phyloP scores from a whole-genome alignment of 306 rosid genomes.

The Leucaena leucocephala region DNA sequence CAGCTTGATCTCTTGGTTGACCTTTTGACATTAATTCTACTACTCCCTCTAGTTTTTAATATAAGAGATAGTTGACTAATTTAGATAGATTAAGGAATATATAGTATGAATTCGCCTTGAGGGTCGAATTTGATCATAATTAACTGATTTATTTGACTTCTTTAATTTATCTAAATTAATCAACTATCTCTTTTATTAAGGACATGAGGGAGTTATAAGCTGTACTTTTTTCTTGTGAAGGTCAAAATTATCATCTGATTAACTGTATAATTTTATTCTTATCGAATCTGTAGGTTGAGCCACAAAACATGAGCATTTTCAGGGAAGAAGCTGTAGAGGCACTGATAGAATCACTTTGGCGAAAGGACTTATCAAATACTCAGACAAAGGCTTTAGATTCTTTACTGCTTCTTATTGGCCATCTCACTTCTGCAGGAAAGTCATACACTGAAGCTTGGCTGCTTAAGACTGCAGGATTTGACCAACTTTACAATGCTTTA shows the following conservation, averaged over 20 bases:
- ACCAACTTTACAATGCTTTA: slow-evolving; percentile 71
- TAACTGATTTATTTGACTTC: too few species aligned
- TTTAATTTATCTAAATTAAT: too few species aligned
- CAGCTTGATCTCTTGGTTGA: slow-evolving; percentile 96
- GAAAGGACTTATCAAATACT: slow-evolving; percentile 65
- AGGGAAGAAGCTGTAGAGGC: slow-evolving; percentile 89
- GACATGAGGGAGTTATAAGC: neutral
- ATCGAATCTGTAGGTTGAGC: slow-evolving; percentile 67
- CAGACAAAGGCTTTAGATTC: slow-evolving; percentile 74
- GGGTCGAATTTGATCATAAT: too few species aligned
- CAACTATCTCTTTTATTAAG: too few species aligned
- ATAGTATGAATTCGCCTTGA: too few species aligned
- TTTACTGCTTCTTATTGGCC: slow-evolving; percentile 73
- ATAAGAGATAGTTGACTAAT: too few species aligned
- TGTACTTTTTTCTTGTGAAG: neutral
- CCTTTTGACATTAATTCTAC: slow-evolving; percentile 25
- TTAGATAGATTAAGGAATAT: too few species aligned
- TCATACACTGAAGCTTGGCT: slow-evolving; percentile 79
- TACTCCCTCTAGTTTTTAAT: neutral
- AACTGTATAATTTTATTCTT: slow-evolving; percentile 25
- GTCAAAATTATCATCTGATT: neutral
- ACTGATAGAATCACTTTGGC: slow-evolving; percentile 73
- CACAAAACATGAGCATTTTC: slow-evolving; percentile 90
- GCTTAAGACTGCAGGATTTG: slow-evolving; percentile 87
- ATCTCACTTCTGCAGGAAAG: slow-evolving; percentile 69